Evolutionary conservation across 345 rosid species (phyloP), one percentile per base, ranked within the genome.

Genomic region (Aquilaria yunnanensis): DNA sequence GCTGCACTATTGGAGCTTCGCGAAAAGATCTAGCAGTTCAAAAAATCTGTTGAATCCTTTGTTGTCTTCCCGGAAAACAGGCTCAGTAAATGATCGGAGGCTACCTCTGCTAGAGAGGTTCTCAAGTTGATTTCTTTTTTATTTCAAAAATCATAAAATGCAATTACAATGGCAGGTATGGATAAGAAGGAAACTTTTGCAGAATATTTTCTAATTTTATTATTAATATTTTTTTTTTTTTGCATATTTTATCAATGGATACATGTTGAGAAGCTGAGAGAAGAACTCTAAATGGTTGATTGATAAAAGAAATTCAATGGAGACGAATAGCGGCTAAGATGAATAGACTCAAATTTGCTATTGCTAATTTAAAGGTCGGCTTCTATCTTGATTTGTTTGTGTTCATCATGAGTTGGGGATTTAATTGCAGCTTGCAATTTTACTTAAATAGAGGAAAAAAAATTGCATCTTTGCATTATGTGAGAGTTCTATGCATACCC

Each of bases 261-360:
- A 67, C 50, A 92, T 96, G 97, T 93, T 61, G 99, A 94, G 75
- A 94, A 94, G 72, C 91, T 94, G 54, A 94, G 90, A 41, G 89
- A 88, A 75, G 97, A 86, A 76, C 82, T 75, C 87, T 54, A 95
- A 90, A 76, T 91, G 84, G 89, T 82, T 91, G 45, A 84, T 81
- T 64, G 90, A 79, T 63, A 92, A 93, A 67, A 75, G 54, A 51
- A 78, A 57, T 83, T 56, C 72, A 51, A 43, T 68, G 48, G 80
- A 74, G 67, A 71, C 82, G 97, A 80, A 90, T 94, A 77, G 97
- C 99, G 60, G 88, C 89, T 47, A 96, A 90, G 79, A 90, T 94
- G 96, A 94, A 90, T 81, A 82, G 99, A 57, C 86, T 94, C 29
- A 90, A 88, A 77, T 94, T 94, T 81, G 82, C 85, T 65, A 75